These are phyloP conservation scores for Rostrohypoxylon terebratum DNA, from an alignment of 495 filamentous ascomycete genomes.

Conservation along the genomic window DNA sequence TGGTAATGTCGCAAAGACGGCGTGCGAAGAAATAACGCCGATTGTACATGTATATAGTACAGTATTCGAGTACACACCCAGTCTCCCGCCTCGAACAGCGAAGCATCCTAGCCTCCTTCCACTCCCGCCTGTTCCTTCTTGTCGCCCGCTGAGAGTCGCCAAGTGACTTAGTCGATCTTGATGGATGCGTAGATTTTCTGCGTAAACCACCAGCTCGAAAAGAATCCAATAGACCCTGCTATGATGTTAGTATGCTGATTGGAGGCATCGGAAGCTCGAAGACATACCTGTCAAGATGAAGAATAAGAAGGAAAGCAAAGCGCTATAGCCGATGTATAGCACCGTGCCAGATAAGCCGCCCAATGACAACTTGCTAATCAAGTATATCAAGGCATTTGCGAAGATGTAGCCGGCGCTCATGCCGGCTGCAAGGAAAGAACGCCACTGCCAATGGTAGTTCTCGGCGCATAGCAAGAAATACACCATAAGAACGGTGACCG, in stretches of 20 bases:
- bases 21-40: slow-evolving; percentile 15
- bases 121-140: background rate
- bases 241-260: slow-evolving; percentile 36
- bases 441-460: slow-evolving; percentile 99
- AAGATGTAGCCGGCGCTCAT: slow-evolving; percentile 92
- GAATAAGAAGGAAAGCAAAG: slow-evolving; percentile 87
- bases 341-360: slow-evolving; percentile 86
- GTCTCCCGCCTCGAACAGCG: background rate
- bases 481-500: slow-evolving; percentile 89
- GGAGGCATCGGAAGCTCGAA: background rate
- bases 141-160: background rate
- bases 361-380: slow-evolving; percentile 85
- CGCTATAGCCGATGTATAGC: slow-evolving; percentile 92
- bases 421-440: slow-evolving; percentile 88
- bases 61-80: background rate
- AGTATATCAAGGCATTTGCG: slow-evolving; percentile 86
- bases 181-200: slow-evolving; percentile 94
- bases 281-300: slow-evolving; percentile 90
- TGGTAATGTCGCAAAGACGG: slow-evolving; percentile 16
- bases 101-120: background rate
- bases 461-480: slow-evolving; percentile 96
- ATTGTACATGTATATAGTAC: slow-evolving; percentile 45
- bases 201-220: slow-evolving; percentile 92
- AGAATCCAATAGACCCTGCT: slow-evolving; percentile 92
- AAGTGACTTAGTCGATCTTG: slow-evolving; percentile 81